Evolutionary conservation across 257 asterid genomes (phyloP), one percentile per base, ranked within the genome.

Genomic region (Apocynum venetum): DNA sequence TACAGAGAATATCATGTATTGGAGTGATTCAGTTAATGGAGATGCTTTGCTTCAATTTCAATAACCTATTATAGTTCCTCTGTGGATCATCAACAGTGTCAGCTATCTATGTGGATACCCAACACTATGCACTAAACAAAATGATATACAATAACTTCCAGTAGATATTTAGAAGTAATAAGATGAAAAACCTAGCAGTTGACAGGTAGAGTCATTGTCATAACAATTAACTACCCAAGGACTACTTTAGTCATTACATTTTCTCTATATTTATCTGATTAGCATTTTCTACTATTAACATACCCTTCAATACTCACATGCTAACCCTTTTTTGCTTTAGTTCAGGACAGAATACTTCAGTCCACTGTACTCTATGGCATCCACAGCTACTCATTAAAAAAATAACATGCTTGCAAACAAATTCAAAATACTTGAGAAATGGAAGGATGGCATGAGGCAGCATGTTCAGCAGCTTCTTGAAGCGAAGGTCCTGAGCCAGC

Each of bases 401-500:
- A 74, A 73, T 59, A 38, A 59, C 38, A 15, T 4, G 19, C 6
- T 20, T 4, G 41, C 47, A 56, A 57, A 6, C 56, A 38, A 78
- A 38, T 40, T 41, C 44, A 66, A 47, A 49, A 10, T 84, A 90
- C 98, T 97, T 86, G 78, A 53, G 97, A 91, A 88, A 96, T 56
- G 10, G 89, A 90, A 81, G 97, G 97, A 85, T 89, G 91, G 77
- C 85, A 85, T 10, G 97, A 86, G 61, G 95, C 93, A 75, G 97
- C 99, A 85, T 84, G 89, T 72, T 78, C 79, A 57, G 93, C 97
- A 82, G 98, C 97, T 82, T 91, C 86, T 31, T 88, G 86, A 57
- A 96, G 84, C 7, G 93, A 91, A 70, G 92, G 87, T 63, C 98
- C 98, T 36, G 93, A 93, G 55, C 99, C 99, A 73, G 98, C 98